These are phyloP conservation scores for Tetrapisispora fleetii DNA, from an alignment of 805 yeast species.

Conservation along the genomic window DNA sequence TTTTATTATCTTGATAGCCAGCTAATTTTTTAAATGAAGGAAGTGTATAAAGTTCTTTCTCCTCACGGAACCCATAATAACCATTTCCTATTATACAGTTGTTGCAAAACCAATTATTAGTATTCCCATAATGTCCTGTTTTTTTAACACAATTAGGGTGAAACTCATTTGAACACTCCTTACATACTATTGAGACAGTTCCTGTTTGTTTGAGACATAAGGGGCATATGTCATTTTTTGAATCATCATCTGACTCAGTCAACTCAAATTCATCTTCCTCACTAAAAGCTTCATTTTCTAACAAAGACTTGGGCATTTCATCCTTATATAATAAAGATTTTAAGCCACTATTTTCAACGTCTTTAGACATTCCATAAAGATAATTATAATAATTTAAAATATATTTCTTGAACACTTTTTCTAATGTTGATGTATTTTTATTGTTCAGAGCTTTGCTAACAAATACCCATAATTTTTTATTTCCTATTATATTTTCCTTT, in stretches of 20 bases:
- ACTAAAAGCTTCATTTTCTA: constrained; percentile 8
- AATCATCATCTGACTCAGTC: constrained; percentile 10
- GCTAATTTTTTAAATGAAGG: constrained; percentile 48
- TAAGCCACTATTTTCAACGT: neutral
- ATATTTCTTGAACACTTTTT: constrained; percentile 16
- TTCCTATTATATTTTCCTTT: constrained; percentile 5
- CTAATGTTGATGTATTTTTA: neutral
- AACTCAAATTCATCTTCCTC: constrained; percentile 6
- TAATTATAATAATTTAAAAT: constrained; percentile 29
- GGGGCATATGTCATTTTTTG: constrained; percentile 33
- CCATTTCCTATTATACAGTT: constrained; percentile 80
- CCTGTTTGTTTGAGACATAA: constrained; percentile 40
- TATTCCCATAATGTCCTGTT: neutral
- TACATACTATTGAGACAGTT: constrained; percentile 45
- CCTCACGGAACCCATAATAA: constrained; percentile 78
- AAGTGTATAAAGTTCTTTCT: constrained; percentile 44
- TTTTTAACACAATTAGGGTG: constrained; percentile 32
- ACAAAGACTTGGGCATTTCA: constrained; percentile 27
- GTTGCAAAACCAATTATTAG: constrained; percentile 65
- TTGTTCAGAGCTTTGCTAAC: constrained; percentile 10
- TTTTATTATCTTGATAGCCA: constrained; percentile 36
- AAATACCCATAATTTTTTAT: constrained; percentile 22
- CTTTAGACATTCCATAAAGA: constrained; percentile 14
- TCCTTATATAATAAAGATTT: constrained; percentile 9
- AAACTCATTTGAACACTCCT: constrained; percentile 60